Conservation (phyloP, 768 basidiomycete genomes). For the Collybiopsis confluens region DNA sequence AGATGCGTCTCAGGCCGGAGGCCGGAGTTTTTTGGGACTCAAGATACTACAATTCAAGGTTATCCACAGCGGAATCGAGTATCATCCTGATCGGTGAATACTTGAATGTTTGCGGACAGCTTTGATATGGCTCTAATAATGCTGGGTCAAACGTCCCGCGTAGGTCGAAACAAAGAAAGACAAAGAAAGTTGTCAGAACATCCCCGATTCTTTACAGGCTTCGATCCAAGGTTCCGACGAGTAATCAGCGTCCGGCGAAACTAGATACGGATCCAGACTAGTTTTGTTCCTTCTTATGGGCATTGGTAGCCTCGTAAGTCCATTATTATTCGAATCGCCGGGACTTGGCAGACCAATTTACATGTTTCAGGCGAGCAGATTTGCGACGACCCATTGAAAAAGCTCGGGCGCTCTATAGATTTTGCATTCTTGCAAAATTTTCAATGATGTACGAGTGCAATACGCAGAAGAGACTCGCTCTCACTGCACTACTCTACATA, state of each 20-base stretch:
- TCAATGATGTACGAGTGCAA: background rate
- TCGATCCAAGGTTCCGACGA: background rate
- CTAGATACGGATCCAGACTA: background rate
- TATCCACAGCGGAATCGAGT: background rate
- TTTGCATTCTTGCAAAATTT: background rate
- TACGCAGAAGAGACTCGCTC: background rate
- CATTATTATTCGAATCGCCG: too few relatives aligned
- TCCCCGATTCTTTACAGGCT: background rate
- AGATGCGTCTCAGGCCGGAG: too few relatives aligned
- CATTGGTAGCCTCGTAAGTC: background rate
- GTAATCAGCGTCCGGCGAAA: background rate
- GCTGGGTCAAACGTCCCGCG: too few relatives aligned
- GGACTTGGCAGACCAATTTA: background rate
- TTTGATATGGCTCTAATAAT: background rate
- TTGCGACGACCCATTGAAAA: background rate
- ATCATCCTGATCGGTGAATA: background rate
- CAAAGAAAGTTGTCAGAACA: background rate
- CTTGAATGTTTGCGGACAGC: background rate
- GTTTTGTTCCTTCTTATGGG: background rate
- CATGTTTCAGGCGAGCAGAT: background rate
- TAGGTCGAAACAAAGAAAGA: background rate
- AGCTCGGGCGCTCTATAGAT: background rate
- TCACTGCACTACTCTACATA: background rate
- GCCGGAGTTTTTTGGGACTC: background rate
- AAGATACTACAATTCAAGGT: background rate